A percentile compares a stretch with the other conserved stretches of the same genome.
These are phyloP conservation scores for Mycena citricolor DNA, from an alignment of 1,284 basidiomycete species.

Conservation along the genomic window DNA sequence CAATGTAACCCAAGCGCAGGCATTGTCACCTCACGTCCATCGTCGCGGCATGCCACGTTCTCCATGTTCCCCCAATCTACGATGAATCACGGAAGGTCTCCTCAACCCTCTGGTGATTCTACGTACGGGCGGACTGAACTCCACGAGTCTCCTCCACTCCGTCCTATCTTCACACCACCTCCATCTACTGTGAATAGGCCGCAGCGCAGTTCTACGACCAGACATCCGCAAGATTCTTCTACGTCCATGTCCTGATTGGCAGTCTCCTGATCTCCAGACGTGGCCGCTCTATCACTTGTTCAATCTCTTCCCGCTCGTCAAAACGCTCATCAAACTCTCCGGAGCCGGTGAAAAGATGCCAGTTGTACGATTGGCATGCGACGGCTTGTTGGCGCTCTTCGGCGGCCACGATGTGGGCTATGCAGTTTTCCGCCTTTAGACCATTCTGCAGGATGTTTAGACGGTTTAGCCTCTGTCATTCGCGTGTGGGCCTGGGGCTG, in stretches of 20 bases:
- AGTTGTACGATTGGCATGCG: slow-evolving; percentile 59
- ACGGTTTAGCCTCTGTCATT: slow-evolving; percentile 6
- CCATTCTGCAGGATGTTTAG: slow-evolving; percentile 8
- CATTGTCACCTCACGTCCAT: slow-evolving; percentile 38
- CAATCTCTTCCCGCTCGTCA: slow-evolving; percentile 26
- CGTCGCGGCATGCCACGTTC: slow-evolving; percentile 59
- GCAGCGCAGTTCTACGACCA: slow-evolving; percentile 65
- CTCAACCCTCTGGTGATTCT: slow-evolving; percentile 58
- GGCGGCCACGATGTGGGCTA: too few species aligned
- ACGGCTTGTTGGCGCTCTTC: slow-evolving; percentile 10
- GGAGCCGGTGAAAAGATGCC: slow-evolving; percentile 56
- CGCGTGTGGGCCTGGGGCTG: slow-evolving; percentile 23
- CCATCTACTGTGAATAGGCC: slow-evolving; percentile 77
- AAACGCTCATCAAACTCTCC: slow-evolving; percentile 49
- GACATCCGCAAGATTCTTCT: slow-evolving; percentile 54
- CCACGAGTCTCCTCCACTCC: slow-evolving; percentile 55
- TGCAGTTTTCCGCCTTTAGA: background rate
- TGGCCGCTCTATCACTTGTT: slow-evolving; percentile 28
- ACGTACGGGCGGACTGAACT: slow-evolving; percentile 79
- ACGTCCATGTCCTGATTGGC: slow-evolving; percentile 14
- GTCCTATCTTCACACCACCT: slow-evolving; percentile 57
- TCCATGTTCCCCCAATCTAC: slow-evolving; percentile 56
- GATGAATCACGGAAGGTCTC: slow-evolving; percentile 39
- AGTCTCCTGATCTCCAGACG: slow-evolving; percentile 36
- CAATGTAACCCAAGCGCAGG: slow-evolving; percentile 31